phyloP scores from a whole-genome alignment of 352 stramenopile genomes.

The Phytophthora ramorum region DNA sequence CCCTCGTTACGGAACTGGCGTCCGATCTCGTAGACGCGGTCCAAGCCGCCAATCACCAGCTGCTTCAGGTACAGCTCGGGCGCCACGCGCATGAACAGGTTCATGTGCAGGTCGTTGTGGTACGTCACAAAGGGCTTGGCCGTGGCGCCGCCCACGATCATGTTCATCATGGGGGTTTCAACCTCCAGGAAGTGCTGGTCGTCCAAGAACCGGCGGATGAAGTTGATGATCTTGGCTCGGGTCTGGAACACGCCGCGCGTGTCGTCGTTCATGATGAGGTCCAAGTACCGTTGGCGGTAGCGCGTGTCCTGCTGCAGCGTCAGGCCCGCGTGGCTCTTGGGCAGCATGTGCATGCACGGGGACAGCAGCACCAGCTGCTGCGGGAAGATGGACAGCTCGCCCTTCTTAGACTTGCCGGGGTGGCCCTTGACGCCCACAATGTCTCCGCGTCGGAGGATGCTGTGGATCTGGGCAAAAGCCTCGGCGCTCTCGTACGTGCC shows the following conservation, averaged over 20 bases:
- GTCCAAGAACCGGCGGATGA: conserved; percentile 95
- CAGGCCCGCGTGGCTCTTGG: conserved; percentile 76
- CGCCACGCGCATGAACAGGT: conserved; percentile 97
- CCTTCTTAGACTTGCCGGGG: conserved; percentile 97
- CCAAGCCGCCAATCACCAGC: conserved; percentile 97
- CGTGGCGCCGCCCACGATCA: conserved; percentile 94
- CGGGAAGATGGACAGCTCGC: conserved; percentile 98
- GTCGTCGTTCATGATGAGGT: conserved; percentile 97
- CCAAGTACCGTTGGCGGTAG: conserved; percentile 95
- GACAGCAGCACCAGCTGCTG: conserved; percentile 76
- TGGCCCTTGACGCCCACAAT: conserved; percentile 96
- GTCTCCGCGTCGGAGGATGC: conserved; percentile 94
- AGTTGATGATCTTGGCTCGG: conserved; percentile 94
- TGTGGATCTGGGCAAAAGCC: conserved; percentile 87
- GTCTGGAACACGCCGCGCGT: conserved; percentile 95
- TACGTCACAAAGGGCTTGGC: conserved; percentile 98
- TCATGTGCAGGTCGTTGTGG: conserved; percentile 97
- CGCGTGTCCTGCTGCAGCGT: conserved; percentile 77
- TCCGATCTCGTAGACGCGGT: conserved; percentile 98
- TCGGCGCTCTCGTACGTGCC: conserved; percentile 67
- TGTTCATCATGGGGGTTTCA: conserved; percentile 98
- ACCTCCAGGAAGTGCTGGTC: conserved; percentile 97
- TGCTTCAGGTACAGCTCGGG: conserved; percentile 98
- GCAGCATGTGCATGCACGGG: conserved; percentile 88
- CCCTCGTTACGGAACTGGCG: conserved; percentile 99